phyloP scores from a whole-genome alignment of 2,329 filamentous ascomycete species.

The Beauveria medogensis region DNA sequence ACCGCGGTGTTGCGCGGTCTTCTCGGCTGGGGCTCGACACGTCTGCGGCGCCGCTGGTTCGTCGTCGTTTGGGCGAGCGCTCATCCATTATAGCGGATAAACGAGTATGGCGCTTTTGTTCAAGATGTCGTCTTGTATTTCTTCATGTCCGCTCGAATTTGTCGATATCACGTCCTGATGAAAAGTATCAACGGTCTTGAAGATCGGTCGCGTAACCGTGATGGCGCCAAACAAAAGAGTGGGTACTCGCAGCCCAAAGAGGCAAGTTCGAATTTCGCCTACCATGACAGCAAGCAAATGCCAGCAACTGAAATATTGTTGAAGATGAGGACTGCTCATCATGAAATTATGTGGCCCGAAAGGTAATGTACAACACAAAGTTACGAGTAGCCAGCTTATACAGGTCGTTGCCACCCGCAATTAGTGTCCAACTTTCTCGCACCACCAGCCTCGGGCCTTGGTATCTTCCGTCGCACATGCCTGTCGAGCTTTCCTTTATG shows the following conservation, averaged over 20 bases:
- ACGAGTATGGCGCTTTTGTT: neutral
- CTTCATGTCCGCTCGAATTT: neutral
- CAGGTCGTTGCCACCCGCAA: too few relatives aligned
- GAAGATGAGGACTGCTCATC: neutral
- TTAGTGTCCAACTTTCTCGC: too few relatives aligned
- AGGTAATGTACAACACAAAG: too few relatives aligned
- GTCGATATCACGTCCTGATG: neutral
- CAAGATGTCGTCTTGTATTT: neutral
- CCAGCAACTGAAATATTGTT: too few relatives aligned
- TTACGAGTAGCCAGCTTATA: too few relatives aligned
- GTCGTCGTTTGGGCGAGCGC: constrained; percentile 56
- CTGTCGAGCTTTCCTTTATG: too few relatives aligned
- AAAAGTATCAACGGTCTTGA: neutral
- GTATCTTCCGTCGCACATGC: too few relatives aligned
- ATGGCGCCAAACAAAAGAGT: constrained; percentile 6
- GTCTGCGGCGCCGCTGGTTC: constrained; percentile 30
- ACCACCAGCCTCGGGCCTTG: too few relatives aligned
- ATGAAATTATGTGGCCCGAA: too few relatives aligned
- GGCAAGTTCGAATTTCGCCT: neutral
- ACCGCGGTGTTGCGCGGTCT: constrained; percentile 13
- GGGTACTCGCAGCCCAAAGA: neutral
- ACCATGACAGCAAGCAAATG: too few relatives aligned
- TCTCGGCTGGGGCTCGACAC: constrained; percentile 21
- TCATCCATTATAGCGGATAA: constrained; percentile 33
- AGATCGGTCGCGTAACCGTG: constrained; percentile 1